These are phyloP conservation scores for Penicillium daleae DNA, from an alignment of 495 filamentous ascomycete species.

Conservation along the genomic window DNA sequence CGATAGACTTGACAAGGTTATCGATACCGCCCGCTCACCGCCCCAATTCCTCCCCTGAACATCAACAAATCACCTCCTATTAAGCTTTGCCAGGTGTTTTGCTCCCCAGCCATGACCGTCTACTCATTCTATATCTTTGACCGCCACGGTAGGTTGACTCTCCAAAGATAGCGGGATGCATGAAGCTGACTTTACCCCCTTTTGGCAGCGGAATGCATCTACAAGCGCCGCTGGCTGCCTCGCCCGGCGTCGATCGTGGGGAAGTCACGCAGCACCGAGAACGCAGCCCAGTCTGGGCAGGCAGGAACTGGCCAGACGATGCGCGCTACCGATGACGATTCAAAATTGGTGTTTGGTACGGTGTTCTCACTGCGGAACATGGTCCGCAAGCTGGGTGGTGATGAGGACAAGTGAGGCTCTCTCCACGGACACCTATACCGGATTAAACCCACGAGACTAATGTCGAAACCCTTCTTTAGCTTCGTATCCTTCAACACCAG, in stretches of 20 bases:
- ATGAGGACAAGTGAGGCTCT: constrained; percentile 70
- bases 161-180: not conserved
- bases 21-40: constrained; percentile 24
- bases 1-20: constrained; percentile 4
- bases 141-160: constrained; percentile 74
- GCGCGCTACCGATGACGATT: constrained; percentile 78
- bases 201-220: constrained; percentile 88
- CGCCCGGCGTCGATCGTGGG: constrained; percentile 48
- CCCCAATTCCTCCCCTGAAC: constrained; percentile 32
- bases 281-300: constrained; percentile 34
- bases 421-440: not conserved
- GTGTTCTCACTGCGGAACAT: constrained; percentile 96
- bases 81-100: not conserved
- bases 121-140: constrained; percentile 99
- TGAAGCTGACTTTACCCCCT: constrained; percentile 9
- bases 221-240: constrained; percentile 78
- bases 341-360: constrained; percentile 95
- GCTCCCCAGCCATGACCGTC: constrained; percentile 69
- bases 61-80: constrained; percentile 25
- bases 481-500: constrained; percentile 89
- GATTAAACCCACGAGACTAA: constrained; percentile 2
- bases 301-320: constrained; percentile 46
- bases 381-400: constrained; percentile 90
- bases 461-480: constrained; percentile 38
- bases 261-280: constrained; percentile 41